These are phyloP conservation scores for Pseudogymnoascus sp. DNA, from an alignment of 2,329 filamentous ascomycete genomes.

Conservation along the genomic window DNA sequence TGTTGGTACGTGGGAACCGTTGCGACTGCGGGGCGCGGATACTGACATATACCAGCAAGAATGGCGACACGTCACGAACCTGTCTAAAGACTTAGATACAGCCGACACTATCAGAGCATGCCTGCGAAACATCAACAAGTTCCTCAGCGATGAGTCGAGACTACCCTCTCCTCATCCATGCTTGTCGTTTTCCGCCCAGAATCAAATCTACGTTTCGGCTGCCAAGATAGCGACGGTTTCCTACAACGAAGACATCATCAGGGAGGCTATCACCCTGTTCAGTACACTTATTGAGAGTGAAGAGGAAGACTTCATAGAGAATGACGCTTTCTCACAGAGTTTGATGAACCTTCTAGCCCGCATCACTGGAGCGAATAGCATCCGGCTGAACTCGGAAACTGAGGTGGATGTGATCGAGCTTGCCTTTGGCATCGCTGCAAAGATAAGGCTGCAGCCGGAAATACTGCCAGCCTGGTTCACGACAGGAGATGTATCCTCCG, in stretches of 20 bases:
- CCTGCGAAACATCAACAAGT: conserved; percentile 54
- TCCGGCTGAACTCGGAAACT: conserved; percentile 67
- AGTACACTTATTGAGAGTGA: conserved; percentile 91
- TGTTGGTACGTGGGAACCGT: conserved; percentile 40
- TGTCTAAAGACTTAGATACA: conserved; percentile 50
- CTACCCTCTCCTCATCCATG: conserved; percentile 85
- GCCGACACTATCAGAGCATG: conserved; percentile 54
- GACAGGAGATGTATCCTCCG: conserved; percentile 33
- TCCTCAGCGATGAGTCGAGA: conserved; percentile 82
- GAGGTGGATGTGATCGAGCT: conserved; percentile 87
- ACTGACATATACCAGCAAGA: conserved; percentile 35
- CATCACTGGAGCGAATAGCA: conserved; percentile 64
- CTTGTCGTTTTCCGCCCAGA: conserved; percentile 73
- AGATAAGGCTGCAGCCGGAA: conserved; percentile 80
- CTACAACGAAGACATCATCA: conserved; percentile 76
- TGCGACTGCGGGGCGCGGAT: conserved; percentile 11
- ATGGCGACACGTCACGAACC: conserved; percentile 54
- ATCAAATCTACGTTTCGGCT: conserved; percentile 82
- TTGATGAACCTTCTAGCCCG: conserved; percentile 78
- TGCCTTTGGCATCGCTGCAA: conserved; percentile 91
- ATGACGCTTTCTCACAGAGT: conserved; percentile 73
- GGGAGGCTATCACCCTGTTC: conserved; percentile 77
- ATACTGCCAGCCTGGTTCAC: conserved; percentile 91
- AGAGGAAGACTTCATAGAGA: conserved; percentile 89
- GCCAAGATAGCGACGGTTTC: conserved; percentile 81